Evolutionary conservation across 441 rosid genomes (phyloP).

Genomic region (Viola pubescens): DNA sequence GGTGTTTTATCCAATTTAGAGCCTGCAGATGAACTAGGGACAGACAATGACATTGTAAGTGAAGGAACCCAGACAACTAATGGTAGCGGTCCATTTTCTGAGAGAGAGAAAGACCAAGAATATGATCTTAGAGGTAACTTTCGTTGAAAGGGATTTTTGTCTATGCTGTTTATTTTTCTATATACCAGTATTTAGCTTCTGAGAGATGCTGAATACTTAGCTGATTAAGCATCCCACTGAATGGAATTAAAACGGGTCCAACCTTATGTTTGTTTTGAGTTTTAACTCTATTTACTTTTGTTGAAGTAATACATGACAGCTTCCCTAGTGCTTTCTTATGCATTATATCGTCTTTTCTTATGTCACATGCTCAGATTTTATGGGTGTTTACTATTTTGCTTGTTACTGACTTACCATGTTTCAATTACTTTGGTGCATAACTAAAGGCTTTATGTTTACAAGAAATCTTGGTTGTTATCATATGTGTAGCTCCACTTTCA

Average conservation of each 20-base stretch:
- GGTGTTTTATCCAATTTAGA: constrained; percentile 34
- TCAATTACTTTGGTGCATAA: too few relatives aligned
- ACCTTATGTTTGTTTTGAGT: not conserved
- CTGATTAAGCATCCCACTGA: constrained; percentile 2
- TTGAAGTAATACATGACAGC: not conserved
- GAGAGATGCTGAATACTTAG: not conserved
- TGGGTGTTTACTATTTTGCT: too few relatives aligned
- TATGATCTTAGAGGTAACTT: constrained; percentile 45
- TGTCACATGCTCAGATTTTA: too few relatives aligned
- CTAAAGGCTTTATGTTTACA: too few relatives aligned
- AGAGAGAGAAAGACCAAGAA: constrained; percentile 34
- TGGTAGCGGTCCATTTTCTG: constrained; percentile 38
- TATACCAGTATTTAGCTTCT: not conserved
- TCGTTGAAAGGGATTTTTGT: constrained; percentile 1
- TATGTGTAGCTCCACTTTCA: not conserved
- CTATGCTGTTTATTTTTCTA: constrained; percentile 2
- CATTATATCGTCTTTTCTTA: too few relatives aligned
- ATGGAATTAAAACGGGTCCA: not conserved
- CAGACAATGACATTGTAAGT: constrained; percentile 51
- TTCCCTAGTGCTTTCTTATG: not conserved
- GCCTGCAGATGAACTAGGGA: constrained; percentile 40
- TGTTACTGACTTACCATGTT: not conserved
- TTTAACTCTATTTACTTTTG: not conserved
- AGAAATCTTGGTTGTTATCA: not conserved
- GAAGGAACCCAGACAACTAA: constrained; percentile 51